Evolutionary conservation across 805 yeast genomes (phyloP).

Genomic region (Brettanomyces sp.): DNA sequence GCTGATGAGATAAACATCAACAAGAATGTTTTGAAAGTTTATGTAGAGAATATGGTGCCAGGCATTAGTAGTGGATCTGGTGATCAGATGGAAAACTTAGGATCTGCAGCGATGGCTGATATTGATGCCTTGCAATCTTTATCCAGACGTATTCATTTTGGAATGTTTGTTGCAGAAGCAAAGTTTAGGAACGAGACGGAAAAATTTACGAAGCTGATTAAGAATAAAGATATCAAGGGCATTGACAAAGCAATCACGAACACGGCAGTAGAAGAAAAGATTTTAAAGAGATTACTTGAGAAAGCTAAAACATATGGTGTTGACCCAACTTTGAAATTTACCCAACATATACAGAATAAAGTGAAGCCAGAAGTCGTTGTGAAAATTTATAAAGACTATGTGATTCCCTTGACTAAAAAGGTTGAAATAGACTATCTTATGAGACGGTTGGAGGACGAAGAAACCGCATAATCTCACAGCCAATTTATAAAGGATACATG

Average conservation of each 20-base stretch:
- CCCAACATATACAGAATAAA: conserved; percentile 60
- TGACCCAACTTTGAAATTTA: conserved; percentile 71
- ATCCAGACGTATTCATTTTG: conserved; percentile 91
- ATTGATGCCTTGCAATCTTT: conserved; percentile 81
- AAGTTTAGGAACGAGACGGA: conserved; percentile 67
- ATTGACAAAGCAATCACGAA: conserved; percentile 81
- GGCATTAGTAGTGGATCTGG: conserved; percentile 53
- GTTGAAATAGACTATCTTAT: conserved; percentile 90
- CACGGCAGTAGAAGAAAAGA: conserved; percentile 74
- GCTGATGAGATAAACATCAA: conserved; percentile 72
- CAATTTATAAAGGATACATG: background rate
- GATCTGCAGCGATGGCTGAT: conserved; percentile 79
- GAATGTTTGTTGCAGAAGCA: conserved; percentile 95
- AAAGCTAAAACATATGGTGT: conserved; percentile 85
- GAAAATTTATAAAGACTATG: conserved; percentile 72
- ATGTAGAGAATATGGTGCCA: conserved; percentile 71
- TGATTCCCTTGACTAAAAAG: conserved; percentile 89
- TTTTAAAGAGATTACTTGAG: conserved; percentile 63
- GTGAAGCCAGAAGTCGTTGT: conserved; percentile 79
- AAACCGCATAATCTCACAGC: no score
- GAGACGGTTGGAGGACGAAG: conserved; percentile 62
- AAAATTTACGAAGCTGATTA: conserved; percentile 54
- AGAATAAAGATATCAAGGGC: conserved; percentile 55
- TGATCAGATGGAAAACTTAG: conserved; percentile 78
- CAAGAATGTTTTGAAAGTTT: conserved; percentile 52